Percentiles rank a stretch among this genome's conserved stretches.
Evolutionary conservation across 2,329 filamentous ascomycete species (phyloP).

Genomic region (Venturia pyrina): DNA sequence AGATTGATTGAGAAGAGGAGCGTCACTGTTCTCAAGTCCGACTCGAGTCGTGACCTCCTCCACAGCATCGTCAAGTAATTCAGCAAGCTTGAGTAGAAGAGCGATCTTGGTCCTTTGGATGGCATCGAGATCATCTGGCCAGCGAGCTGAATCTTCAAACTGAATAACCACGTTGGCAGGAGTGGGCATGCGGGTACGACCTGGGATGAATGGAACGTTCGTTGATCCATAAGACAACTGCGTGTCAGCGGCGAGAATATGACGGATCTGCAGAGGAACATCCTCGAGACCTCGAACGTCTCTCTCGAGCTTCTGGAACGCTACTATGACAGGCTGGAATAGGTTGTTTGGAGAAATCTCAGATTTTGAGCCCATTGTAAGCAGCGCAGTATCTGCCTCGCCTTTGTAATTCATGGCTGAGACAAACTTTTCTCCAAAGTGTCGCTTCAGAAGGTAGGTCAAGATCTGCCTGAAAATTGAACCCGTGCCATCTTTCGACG

Average conservation of each 20-base stretch:
- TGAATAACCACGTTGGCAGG: conserved; percentile 75
- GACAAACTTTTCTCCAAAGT: conserved; percentile 51
- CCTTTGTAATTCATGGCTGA: conserved; percentile 37
- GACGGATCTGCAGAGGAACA: conserved; percentile 77
- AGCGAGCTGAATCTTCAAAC: conserved; percentile 86
- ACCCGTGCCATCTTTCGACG: conserved; percentile 43
- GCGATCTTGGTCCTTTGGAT: conserved; percentile 93
- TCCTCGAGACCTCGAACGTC: conserved; percentile 69
- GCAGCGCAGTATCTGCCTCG: conserved; percentile 35
- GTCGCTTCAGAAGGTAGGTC: conserved; percentile 57
- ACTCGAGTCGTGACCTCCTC: conserved; percentile 56
- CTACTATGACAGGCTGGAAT: conserved; percentile 60
- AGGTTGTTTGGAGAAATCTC: conserved; percentile 23
- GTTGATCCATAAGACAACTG: conserved; percentile 66
- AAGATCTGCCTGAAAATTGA: conserved; percentile 74
- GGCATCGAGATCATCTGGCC: conserved; percentile 84
- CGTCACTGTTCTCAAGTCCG: conserved; percentile 67
- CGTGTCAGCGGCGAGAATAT: conserved; percentile 63
- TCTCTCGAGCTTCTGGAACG: conserved; percentile 63
- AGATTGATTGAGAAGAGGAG: conserved; percentile 62
- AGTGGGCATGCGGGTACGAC: conserved; percentile 30
- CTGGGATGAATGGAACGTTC: conserved; percentile 38
- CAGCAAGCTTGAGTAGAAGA: conserved; percentile 65
- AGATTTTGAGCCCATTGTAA: conserved; percentile 24
- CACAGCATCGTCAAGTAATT: conserved; percentile 56